Evolutionary conservation across 441 rosid species (phyloP), one percentile per base, ranked within the genome.

Genomic region (Metrosideros polymorpha): DNA sequence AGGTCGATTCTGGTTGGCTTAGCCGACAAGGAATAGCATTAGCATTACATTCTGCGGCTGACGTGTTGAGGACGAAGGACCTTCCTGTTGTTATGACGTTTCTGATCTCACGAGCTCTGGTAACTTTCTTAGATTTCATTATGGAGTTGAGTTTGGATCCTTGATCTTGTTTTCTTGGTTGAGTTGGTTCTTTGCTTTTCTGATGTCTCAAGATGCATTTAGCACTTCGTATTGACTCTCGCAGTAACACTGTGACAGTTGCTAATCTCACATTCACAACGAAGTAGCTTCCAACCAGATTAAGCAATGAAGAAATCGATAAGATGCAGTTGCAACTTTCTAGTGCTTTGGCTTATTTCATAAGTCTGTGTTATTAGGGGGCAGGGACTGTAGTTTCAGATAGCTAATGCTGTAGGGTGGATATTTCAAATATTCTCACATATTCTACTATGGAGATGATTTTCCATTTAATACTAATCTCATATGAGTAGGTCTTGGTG

Each of bases 41-140:
- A 91, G 98, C 99, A 85, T 92, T 98, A 86, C 94, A 93, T 93
- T 95, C 99, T 88, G 93, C 96, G 27, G 99, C 99, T 63, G 99
- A 98, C 91, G 98, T 97, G 86, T 90, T 98, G 88, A 94, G 98
- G 91, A 94, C 98, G 42, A 98, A 95, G 88, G 99, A 98, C 89
- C 99, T 98, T 89, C 99, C 99, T 86, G 95, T 96, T 90, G 97
- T 98, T 88, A 95, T 98, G 98, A 97, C 99, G 63, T 98, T 98
- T 87, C 93, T 98, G 87, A 97, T 97, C 92, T 98, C 99, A 51
- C 95, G 99, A 57, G 99, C 99, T 79, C 91, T 98, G 94, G 99
- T 98, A 92, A 90, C n/a, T 39, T 50, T 50, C 29, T 59, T 82
- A 45, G 42, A n/a, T 83, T 18, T 27, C 25, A 6, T 39, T 22